These are phyloP conservation scores for Rhizoctonia solani DNA, from an alignment of 1,284 basidiomycete genomes.

Conservation along the genomic window DNA sequence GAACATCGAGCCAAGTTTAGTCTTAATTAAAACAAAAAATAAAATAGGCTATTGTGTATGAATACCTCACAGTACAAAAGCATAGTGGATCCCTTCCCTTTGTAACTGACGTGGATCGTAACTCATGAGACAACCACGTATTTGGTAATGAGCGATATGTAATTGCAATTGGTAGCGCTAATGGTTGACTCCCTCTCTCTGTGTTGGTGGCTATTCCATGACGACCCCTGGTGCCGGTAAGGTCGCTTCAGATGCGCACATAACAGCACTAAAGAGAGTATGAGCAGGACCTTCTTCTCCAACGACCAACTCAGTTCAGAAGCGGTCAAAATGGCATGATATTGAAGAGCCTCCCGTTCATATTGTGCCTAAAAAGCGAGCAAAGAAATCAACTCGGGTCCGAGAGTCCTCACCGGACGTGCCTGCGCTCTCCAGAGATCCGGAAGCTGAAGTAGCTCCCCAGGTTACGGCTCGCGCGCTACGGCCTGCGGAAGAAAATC, in stretches of 20 bases:
- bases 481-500: conserved; percentile 10
- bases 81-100: no score
- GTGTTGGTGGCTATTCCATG: conserved; percentile 4
- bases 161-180: neutral
- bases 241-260: neutral
- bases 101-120: no score
- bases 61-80: no score
- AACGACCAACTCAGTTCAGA: conserved; percentile 42
- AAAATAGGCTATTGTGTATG: no score
- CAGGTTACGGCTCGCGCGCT: conserved; percentile 22
- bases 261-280: neutral
- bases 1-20: no score
- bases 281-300: conserved; percentile 23
- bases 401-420: conserved; percentile 29
- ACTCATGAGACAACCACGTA: no score
- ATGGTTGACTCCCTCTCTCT: neutral
- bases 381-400: conserved; percentile 35
- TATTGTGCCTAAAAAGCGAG: conserved; percentile 31
- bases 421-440: conserved; percentile 18
- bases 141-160: neutral
- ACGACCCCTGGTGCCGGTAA: conserved; percentile 26
- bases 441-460: conserved; percentile 15
- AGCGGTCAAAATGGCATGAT: conserved; percentile 72
- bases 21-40: no score
- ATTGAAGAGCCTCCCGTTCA: conserved; percentile 44